Evolutionary conservation across 768 basidiomycete genomes (phyloP).

Genomic region (Lentinus tigrinus): DNA sequence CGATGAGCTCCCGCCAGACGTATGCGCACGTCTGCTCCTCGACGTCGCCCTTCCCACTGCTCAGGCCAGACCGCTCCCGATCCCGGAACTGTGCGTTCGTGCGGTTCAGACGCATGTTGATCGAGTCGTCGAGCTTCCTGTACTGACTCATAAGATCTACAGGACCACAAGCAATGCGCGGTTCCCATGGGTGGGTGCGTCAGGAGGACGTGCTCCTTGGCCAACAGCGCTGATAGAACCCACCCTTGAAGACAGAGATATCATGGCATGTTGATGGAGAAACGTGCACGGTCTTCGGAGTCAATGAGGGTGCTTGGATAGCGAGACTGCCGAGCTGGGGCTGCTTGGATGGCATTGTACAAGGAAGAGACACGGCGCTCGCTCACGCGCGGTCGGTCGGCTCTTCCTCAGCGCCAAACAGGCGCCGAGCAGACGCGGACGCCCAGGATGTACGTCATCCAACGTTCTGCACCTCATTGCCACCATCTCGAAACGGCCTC

Average conservation of each 20-base stretch:
- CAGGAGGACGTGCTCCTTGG: not conserved
- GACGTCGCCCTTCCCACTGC: conserved; percentile 45
- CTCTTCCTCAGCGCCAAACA: not conserved
- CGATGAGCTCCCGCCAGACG: conserved; percentile 77
- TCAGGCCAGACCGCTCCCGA: conserved; percentile 51
- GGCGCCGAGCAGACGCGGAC: not conserved
- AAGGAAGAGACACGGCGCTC: not conserved
- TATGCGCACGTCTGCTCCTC: conserved; percentile 76
- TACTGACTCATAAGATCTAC: conserved; percentile 82
- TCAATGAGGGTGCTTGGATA: conserved; percentile 59
- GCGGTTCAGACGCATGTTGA: conserved; percentile 79
- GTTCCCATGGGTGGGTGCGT: not conserved
- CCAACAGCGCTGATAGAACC: conserved; percentile 6
- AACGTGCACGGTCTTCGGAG: conserved; percentile 68
- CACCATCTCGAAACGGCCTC: not conserved
- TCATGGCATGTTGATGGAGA: conserved; percentile 73
- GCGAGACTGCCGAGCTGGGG: conserved; percentile 67
- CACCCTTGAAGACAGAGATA: conserved; percentile 77
- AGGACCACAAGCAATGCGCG: not conserved
- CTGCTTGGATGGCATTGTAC: conserved; percentile 38
- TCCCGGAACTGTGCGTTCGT: conserved; percentile 76
- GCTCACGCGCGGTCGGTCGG: not conserved
- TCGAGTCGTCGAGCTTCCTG: conserved; percentile 74
- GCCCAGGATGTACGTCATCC: not conserved
- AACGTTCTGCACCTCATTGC: not conserved